A percentile compares a stretch with the other conserved stretches of the same genome.
Conservation (phyloP, 495 filamentous ascomycete species). For the Friedmanniomyces simplex region DNA sequence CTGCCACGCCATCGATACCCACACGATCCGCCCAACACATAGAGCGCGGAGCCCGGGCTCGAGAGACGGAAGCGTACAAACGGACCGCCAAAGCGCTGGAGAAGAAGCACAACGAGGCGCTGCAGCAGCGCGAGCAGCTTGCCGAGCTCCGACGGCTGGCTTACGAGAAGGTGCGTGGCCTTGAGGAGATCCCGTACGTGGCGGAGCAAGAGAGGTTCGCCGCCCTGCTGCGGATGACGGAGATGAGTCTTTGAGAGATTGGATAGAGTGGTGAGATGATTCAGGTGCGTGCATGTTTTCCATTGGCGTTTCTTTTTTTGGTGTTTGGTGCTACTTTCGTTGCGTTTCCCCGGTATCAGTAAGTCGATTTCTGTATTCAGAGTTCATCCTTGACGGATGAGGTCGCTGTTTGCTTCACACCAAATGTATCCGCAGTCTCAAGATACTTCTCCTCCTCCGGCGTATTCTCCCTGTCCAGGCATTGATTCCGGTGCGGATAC, state of each 20-base stretch:
- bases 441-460: conserved; percentile 28
- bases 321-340: background rate
- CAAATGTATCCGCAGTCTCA: conserved; percentile 32
- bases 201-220: background rate
- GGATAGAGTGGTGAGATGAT: background rate
- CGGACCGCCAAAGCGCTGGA: background rate
- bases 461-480: conserved; percentile 27
- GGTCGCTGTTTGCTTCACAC: conserved; percentile 11
- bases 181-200: background rate
- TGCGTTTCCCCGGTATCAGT: background rate
- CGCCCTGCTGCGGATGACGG: background rate
- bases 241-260: background rate
- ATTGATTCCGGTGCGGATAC: conserved; percentile 34
- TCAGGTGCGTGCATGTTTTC: background rate
- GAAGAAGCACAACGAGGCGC: background rate
- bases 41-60: background rate
- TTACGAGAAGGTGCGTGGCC: background rate
- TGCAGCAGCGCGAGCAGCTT: background rate
- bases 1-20: background rate
- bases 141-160: background rate
- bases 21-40: background rate
- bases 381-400: background rate
- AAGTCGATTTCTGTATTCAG: background rate
- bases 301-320: background rate
- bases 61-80: background rate